Conservation (phyloP, 169 alveolate genomes). For the Eimeria brunetti region DNA sequence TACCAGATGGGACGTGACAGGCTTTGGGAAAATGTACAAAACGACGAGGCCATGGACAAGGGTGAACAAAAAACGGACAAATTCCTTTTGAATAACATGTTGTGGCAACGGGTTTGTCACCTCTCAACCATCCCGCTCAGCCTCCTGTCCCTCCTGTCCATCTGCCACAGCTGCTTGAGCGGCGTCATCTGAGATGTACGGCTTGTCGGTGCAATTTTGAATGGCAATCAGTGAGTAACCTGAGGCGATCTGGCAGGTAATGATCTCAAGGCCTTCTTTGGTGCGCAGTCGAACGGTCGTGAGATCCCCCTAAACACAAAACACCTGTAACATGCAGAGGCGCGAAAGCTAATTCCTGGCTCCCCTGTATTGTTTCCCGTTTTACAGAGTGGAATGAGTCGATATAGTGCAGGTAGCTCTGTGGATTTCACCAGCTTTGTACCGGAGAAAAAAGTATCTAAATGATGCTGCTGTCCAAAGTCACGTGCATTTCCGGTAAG, state of each 20-base stretch:
- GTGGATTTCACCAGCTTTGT: not conserved
- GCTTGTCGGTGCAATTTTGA: slow-evolving; percentile 81
- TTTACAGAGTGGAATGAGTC: not conserved
- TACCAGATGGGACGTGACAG: not conserved
- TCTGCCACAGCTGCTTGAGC: slow-evolving; percentile 22
- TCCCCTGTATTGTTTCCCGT: not conserved
- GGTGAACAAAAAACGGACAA: not conserved
- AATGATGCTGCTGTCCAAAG: not conserved
- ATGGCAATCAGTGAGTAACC: slow-evolving; percentile 79
- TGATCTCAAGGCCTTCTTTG: slow-evolving; percentile 79
- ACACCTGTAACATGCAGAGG: not conserved
- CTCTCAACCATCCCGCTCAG: slow-evolving; percentile 21
- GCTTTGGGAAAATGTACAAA: not conserved
- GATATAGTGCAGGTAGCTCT: not conserved
- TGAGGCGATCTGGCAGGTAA: slow-evolving; percentile 70
- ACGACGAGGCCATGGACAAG: not conserved
- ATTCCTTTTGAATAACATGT: not conserved
- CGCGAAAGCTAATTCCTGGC: not conserved
- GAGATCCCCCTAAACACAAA: slow-evolving; percentile 70
- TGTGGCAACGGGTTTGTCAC: not conserved
- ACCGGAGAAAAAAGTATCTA: not conserved
- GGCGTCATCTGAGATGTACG: slow-evolving; percentile 62
- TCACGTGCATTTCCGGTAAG: too few species aligned
- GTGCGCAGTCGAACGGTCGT: slow-evolving; percentile 78
- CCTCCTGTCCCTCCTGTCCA: slow-evolving; percentile 37